Percentiles rank a stretch among this genome's conserved stretches.
Conservation (phyloP, 768 basidiomycete species). For the Pisolithus tinctorius region DNA sequence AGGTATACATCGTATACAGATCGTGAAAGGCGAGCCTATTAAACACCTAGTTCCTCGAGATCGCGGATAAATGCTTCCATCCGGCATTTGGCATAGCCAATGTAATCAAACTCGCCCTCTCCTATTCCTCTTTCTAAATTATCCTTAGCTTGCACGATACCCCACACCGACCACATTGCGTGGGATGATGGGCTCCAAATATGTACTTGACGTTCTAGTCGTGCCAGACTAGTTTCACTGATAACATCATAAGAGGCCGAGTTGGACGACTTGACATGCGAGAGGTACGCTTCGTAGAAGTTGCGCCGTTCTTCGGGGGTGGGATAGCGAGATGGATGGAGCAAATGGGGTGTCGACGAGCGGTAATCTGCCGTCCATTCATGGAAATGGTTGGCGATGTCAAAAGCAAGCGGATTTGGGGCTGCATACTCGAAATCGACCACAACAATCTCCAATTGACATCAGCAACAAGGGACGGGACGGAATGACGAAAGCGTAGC, state of each 20-base stretch:
- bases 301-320: slow-evolving; percentile 62
- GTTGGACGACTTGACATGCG: slow-evolving; percentile 34
- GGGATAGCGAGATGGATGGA: slow-evolving; percentile 65
- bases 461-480: slow-evolving; percentile 7
- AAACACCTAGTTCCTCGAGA: slow-evolving; percentile 39
- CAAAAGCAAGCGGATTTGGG: slow-evolving; percentile 87
- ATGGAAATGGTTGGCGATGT: slow-evolving; percentile 95
- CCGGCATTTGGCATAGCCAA: slow-evolving; percentile 70
- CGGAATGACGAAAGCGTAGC: slow-evolving; percentile 11
- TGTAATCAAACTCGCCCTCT: slow-evolving; percentile 84
- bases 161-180: slow-evolving; percentile 94
- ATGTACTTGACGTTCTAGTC: slow-evolving; percentile 71
- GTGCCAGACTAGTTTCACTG: slow-evolving; percentile 40
- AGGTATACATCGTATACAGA: no score
- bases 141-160: slow-evolving; percentile 82
- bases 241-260: slow-evolving; percentile 11
- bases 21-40: background rate
- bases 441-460: slow-evolving; percentile 69
- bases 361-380: slow-evolving; percentile 97
- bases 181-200: slow-evolving; percentile 90
- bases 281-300: slow-evolving; percentile 83
- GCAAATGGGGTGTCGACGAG: slow-evolving; percentile 56
- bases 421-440: slow-evolving; percentile 98
- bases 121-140: slow-evolving; percentile 51
- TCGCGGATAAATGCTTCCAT: slow-evolving; percentile 58